phyloP scores from a whole-genome alignment of 805 yeast genomes.

The Vanderwaltozyma verrucispora region DNA sequence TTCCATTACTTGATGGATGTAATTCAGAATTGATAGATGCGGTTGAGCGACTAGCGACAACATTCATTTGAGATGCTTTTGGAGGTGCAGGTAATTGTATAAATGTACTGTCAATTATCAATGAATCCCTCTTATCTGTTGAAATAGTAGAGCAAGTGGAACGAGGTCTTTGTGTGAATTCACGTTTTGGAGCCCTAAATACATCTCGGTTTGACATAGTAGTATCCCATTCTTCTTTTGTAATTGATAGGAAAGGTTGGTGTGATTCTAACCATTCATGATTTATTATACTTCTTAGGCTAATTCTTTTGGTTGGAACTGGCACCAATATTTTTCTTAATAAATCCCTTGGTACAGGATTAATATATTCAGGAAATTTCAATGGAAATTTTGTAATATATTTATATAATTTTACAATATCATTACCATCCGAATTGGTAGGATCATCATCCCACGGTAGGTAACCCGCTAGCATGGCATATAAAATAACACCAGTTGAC shows the following conservation, averaged over 20 bases:
- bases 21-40: conserved; percentile 27
- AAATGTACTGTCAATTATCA: conserved; percentile 26
- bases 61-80: conserved; percentile 56
- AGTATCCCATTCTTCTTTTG: conserved; percentile 88
- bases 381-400: conserved; percentile 86
- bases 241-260: conserved; percentile 71
- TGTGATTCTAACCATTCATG: conserved; percentile 88
- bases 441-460: conserved; percentile 97
- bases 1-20: conserved; percentile 30
- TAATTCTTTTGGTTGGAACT: conserved; percentile 70
- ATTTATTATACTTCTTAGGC: conserved; percentile 55
- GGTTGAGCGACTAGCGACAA: conserved; percentile 22
- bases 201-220: conserved; percentile 4
- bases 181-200: background rate
- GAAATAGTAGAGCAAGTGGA: background rate
- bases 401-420: conserved; percentile 79
- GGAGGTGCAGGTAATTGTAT: conserved; percentile 53
- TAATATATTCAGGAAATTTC: conserved; percentile 91
- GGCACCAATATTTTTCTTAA: conserved; percentile 73
- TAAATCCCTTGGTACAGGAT: conserved; percentile 84
- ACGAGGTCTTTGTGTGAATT: conserved; percentile 1
- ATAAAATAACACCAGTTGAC: conserved; percentile 92
- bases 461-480: conserved; percentile 96
- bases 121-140: conserved; percentile 21
- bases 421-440: conserved; percentile 89